phyloP scores from a whole-genome alignment of 768 basidiomycete genomes.

The Arthromyces matolae region DNA sequence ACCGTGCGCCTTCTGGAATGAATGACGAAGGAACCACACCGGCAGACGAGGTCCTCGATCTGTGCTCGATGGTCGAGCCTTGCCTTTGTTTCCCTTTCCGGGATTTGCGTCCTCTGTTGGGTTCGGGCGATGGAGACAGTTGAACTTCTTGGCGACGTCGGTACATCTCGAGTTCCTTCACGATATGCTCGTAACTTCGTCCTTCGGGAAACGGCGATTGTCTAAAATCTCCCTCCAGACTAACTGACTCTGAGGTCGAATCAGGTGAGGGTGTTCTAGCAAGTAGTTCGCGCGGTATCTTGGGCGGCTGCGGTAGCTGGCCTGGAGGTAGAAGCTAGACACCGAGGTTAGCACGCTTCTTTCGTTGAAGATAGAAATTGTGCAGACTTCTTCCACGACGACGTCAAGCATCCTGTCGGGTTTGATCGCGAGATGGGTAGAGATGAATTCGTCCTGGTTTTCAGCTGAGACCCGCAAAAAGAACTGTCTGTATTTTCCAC shows the following conservation, averaged over 20 bases:
- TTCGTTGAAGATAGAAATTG: constrained; percentile 20
- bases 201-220: constrained; percentile 1
- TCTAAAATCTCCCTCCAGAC: constrained; percentile 9
- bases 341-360: constrained; percentile 5
- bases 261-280: constrained; percentile 15
- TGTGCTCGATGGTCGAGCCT: neutral
- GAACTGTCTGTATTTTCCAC: constrained; percentile 67
- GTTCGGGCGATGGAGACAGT: neutral
- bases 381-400: constrained; percentile 57
- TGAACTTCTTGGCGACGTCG: constrained; percentile 3
- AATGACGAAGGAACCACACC: neutral
- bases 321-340: constrained; percentile 34
- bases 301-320: constrained; percentile 27
- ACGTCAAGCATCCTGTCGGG: constrained; percentile 53
- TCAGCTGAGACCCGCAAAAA: constrained; percentile 59
- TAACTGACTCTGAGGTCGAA: constrained; percentile 11
- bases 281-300: constrained; percentile 26
- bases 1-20: constrained; percentile 8
- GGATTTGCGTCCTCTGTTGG: constrained; percentile 2
- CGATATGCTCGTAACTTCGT: neutral
- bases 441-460: constrained; percentile 45
- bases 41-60: constrained; percentile 2
- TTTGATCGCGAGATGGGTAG: constrained; percentile 56
- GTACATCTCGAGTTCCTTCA: constrained; percentile 3
- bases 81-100: constrained; percentile 1